Evolutionary conservation across 1,284 basidiomycete genomes (phyloP).

Genomic region (Puccinia triticina): DNA sequence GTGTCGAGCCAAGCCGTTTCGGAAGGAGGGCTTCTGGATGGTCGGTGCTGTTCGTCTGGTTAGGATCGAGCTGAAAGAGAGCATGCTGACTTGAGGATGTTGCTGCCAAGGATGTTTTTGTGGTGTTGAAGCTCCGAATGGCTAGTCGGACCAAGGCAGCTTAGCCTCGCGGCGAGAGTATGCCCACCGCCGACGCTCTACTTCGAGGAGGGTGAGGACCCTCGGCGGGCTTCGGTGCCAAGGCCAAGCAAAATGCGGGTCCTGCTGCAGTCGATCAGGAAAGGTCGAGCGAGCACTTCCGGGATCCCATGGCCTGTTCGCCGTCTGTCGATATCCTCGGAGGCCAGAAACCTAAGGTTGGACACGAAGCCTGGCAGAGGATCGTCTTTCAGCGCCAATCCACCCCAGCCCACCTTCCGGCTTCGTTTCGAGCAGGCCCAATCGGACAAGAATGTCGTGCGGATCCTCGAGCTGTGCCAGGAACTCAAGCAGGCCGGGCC

Average conservation of each 20-base stretch:
- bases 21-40: neutral
- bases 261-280: neutral
- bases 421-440: neutral
- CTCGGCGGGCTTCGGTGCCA: too few relatives aligned
- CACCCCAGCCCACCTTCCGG: neutral
- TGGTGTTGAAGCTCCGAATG: too few relatives aligned
- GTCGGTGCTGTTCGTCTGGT: neutral
- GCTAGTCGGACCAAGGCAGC: too few relatives aligned
- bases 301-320: neutral
- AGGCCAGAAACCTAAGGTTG: neutral
- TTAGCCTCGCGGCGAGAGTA: too few relatives aligned
- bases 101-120: too few relatives aligned
- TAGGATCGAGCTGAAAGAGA: neutral
- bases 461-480: conserved; percentile 19
- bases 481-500: neutral
- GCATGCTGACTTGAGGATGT: too few relatives aligned
- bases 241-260: too few relatives aligned
- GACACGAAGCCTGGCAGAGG: neutral
- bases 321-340: neutral
- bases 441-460: conserved; percentile 12
- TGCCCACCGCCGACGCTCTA: too few relatives aligned
- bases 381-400: neutral
- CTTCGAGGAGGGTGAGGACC: too few relatives aligned
- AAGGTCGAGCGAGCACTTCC: neutral
- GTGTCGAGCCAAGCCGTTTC: neutral